Evolutionary conservation across 1,284 basidiomycete species (phyloP), one percentile per base, ranked within the genome.

Genomic region (Vanrija sp.): DNA sequence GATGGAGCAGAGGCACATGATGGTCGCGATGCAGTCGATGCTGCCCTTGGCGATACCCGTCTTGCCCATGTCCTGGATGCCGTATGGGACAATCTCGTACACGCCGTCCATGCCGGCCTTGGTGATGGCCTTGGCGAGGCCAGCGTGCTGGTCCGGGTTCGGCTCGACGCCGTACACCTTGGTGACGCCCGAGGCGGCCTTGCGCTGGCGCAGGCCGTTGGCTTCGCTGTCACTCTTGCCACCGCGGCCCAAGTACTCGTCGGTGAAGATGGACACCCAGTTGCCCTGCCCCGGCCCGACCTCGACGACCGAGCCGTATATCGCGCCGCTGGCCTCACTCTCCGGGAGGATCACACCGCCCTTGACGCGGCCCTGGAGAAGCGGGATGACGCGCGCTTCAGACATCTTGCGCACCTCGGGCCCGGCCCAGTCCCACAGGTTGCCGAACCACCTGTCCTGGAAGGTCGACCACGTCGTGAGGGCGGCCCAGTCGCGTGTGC

Each of bases 131-230:
- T 27, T 16, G 15, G 35, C 23, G n/a, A 59, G 54, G 1, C 49
- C 48, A 8, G 45, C n/a, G 42, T 59, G 57, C 23, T 53, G 54
- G 27, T 47, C 57, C 3, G 43, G 37, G 46, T 59, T 59, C 20
- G 57, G 57, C 48, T 59, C 57, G 43, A 59, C 42, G 39, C 57
- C 57, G 19, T 53, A 56, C n/a, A 53, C 57, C 31, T 31, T 31
- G 31, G 31, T 31, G 9, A 31, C 31, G 31, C 31, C 31, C 1
- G 31, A 9, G 31, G 12, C 12, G 31, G 31, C 10, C 31, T 31
- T 31, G 31, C 31, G 31, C 31, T 31, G 31, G 31, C 31, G 31
- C 1, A 14, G 7, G 8, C 22, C 36, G 22, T 31, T 27, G 35
- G 22, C 18, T 10, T 14, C 35, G 14, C 4, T n/a, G 4, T 19